Base-by-base conservation (phyloP, 305 asterid species). In the Withania somnifera region DNA sequence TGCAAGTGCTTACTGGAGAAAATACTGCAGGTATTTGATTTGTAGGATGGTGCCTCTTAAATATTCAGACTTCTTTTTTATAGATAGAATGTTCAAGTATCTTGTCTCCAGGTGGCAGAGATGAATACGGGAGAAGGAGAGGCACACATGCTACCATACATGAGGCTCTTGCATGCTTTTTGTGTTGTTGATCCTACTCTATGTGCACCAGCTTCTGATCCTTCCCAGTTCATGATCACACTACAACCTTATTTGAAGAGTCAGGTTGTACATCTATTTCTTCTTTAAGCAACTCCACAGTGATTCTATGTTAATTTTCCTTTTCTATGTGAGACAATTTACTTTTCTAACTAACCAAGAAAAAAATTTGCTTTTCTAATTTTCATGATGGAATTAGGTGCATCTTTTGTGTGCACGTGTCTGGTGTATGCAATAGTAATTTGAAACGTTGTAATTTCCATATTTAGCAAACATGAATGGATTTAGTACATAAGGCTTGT, bases 1-100 rank as follows among this genome's bases (percentile, higher is more conserved):
- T 97, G 99, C 98, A 95, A 92, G 93, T 92, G 98, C 88, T 87
- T 97, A 85, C 83, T 97, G 91, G 99, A 97, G 90, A 94, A 94
- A 83, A 87, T 94, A 84, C 87, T 97, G 87, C 97, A 91, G 98
- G 99, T 97, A 87, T 85, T 83, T 76, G 71, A 84, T 84, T 86
- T 77, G 61, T 63, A 24, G 57, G 71, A 40, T 79, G 57, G 76
- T 79, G 73, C 63, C 84, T 80, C 71, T 11, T 60, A 32, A 36
- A 60, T 36, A 50, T 75, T 53, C 61, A 47, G 30, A 64, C 32
- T 75, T n/a, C 68, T 67, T 80, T n/a, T 69, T 34, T 60, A 53
- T 71, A 61, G 45, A 82, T 51, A 53, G 77, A 15, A 69, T 83
- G 63, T 60, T 76, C 63, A 30, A 79, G 34, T 82, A 63, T 82